Evolutionary conservation across 2,329 filamentous ascomycete genomes (phyloP).

Genomic region (Colletotrichum eleusines): DNA sequence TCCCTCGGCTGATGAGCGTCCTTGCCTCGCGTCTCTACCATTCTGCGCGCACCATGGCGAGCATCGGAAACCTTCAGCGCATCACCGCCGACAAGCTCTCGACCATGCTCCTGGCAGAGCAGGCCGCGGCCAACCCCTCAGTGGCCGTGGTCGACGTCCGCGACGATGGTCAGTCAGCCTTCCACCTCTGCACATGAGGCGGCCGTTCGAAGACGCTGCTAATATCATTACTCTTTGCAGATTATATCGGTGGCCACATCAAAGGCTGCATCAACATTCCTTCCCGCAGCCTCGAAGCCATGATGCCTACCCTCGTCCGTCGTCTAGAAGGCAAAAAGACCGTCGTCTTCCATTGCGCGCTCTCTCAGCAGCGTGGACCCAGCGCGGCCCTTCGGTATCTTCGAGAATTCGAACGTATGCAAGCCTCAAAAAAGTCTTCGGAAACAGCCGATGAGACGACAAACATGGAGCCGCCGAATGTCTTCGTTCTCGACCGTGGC

Average conservation of each 20-base stretch:
- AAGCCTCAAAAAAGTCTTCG: constrained; percentile 44
- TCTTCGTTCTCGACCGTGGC: constrained; percentile 85
- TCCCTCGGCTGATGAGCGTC: constrained; percentile 8
- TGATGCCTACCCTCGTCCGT: constrained; percentile 85
- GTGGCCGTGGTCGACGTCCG: constrained; percentile 90
- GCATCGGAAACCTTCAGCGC: constrained; percentile 72
- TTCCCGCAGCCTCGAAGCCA: constrained; percentile 77
- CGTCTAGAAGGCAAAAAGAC: constrained; percentile 80
- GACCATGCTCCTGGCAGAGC: constrained; percentile 68
- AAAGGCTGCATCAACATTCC: constrained; percentile 81
- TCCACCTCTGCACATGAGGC: neutral
- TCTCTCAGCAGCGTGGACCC: constrained; percentile 92
- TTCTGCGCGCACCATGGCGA: constrained; percentile 56
- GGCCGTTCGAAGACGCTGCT: neutral
- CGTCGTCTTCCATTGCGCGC: constrained; percentile 93
- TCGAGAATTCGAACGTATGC: constrained; percentile 71
- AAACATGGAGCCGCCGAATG: constrained; percentile 68
- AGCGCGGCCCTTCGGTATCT: constrained; percentile 85
- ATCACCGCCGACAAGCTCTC: constrained; percentile 79
- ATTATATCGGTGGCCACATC: constrained; percentile 94
- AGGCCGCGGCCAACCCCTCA: constrained; percentile 54
- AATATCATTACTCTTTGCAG: constrained; percentile 56
- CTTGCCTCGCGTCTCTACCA: constrained; percentile 1
- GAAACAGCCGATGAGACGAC: constrained; percentile 19
- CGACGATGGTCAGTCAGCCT: constrained; percentile 76